phyloP scores from a whole-genome alignment of 331 rosid species.

The Acacia concinna region DNA sequence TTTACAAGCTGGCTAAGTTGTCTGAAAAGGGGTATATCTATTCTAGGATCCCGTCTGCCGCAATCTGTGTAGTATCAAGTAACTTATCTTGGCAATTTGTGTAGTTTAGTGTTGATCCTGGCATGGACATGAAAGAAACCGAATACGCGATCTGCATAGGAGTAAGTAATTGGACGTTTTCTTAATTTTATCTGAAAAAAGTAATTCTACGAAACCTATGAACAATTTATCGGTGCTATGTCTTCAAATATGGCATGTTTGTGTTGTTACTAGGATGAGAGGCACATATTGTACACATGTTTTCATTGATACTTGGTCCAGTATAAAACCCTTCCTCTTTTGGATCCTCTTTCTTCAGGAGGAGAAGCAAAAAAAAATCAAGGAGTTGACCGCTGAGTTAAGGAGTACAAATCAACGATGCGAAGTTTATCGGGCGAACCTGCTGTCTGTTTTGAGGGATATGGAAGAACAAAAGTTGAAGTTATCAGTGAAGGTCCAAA shows the following conservation, averaged over 20 bases:
- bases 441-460: conserved; percentile 80
- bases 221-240: conserved; percentile 1
- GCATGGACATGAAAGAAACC: neutral
- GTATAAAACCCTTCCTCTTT: neutral
- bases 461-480: conserved; percentile 96
- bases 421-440: conserved; percentile 81
- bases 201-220: neutral
- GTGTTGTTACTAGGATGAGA: neutral
- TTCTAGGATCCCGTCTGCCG: conserved; percentile 1
- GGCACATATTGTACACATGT: conserved; percentile 1
- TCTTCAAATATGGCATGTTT: neutral
- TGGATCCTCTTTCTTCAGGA: conserved; percentile 46
- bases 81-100: neutral
- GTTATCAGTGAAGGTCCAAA: conserved; percentile 90
- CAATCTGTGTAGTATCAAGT: neutral
- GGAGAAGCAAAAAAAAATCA: conserved; percentile 78
- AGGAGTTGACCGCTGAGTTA: conserved; percentile 70
- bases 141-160: neutral
- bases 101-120: neutral
- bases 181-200: too few relatives aligned
- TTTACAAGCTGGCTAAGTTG: neutral
- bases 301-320: neutral
- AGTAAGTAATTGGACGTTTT: neutral
- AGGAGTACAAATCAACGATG: conserved; percentile 76
- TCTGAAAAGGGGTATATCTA: neutral